Evolutionary conservation across 257 asterid species (phyloP).

Genomic region (Coffea eugenioides): DNA sequence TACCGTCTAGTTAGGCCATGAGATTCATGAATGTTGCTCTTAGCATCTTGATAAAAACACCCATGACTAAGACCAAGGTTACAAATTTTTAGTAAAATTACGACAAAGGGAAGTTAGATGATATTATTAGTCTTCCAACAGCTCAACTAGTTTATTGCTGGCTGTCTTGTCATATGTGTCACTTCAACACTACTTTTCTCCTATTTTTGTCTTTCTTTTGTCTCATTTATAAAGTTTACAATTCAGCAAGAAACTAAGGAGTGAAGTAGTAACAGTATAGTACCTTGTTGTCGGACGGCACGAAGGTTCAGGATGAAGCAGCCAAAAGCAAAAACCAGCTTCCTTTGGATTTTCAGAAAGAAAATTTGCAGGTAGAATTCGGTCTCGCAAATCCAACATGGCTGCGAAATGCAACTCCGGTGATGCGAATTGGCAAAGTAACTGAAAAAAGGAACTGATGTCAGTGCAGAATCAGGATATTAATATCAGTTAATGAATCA

Average conservation of each 20-base stretch:
- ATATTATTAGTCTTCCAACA: neutral
- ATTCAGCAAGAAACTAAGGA: neutral
- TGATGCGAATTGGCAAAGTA: slow-evolving; percentile 67
- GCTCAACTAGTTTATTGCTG: neutral
- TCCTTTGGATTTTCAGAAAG: slow-evolving; percentile 77
- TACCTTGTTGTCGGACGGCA: slow-evolving; percentile 81
- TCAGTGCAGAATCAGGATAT: slow-evolving; percentile 4
- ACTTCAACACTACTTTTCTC: neutral
- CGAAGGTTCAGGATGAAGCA: slow-evolving; percentile 90
- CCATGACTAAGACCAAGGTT: neutral
- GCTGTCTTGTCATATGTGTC: neutral
- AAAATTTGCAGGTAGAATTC: slow-evolving; percentile 81
- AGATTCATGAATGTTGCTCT: neutral
- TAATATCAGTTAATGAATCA: neutral
- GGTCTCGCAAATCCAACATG: slow-evolving; percentile 68
- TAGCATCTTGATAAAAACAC: neutral
- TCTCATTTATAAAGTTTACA: neutral
- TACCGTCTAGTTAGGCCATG: neutral
- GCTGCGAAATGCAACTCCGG: slow-evolving; percentile 71
- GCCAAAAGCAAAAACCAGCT: slow-evolving; percentile 95
- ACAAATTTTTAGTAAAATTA: neutral
- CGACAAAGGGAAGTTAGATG: too few relatives aligned
- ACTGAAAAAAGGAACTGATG: slow-evolving; percentile 45
- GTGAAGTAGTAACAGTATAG: neutral
- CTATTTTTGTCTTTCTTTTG: neutral